These are phyloP conservation scores for Arthrobotrys sphaeroides DNA, from an alignment of 2,329 filamentous ascomycete species.

Conservation along the genomic window DNA sequence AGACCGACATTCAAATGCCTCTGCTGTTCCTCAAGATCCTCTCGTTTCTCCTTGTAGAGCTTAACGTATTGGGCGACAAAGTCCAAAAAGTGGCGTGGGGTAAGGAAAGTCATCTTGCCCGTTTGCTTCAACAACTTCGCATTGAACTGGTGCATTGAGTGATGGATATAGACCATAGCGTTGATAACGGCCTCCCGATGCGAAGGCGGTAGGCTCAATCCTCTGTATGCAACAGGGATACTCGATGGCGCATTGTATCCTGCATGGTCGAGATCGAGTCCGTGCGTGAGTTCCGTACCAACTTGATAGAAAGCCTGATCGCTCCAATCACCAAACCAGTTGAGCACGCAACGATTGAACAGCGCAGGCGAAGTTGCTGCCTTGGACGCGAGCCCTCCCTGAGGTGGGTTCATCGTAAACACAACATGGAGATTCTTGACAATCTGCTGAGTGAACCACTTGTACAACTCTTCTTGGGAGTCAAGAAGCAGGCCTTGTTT, in stretches of 20 bases:
- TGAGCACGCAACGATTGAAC: slow-evolving; percentile 99
- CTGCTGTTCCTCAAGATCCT: slow-evolving; percentile 98
- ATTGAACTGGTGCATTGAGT: slow-evolving; percentile 92
- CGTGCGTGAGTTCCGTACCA: slow-evolving; percentile 91
- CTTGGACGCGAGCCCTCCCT: slow-evolving; percentile 92
- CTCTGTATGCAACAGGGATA: slow-evolving; percentile 90
- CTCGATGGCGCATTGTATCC: slow-evolving; percentile 88
- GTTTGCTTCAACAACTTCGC: slow-evolving; percentile 87
- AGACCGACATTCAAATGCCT: slow-evolving; percentile 97
- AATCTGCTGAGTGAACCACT: slow-evolving; percentile 99
- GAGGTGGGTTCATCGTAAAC: slow-evolving; percentile 99
- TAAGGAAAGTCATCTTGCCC: slow-evolving; percentile 89
- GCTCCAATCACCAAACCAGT: slow-evolving; percentile 99
- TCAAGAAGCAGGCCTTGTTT: slow-evolving; percentile 93
- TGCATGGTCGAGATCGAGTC: slow-evolving; percentile 90
- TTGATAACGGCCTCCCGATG: slow-evolving; percentile 95
- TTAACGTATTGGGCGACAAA: slow-evolving; percentile 98
- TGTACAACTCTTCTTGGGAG: slow-evolving; percentile 99
- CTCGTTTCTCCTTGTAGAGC: slow-evolving; percentile 96
- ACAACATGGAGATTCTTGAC: slow-evolving; percentile 99
- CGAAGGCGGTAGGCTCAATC: slow-evolving; percentile 81
- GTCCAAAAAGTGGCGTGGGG: slow-evolving; percentile 94
- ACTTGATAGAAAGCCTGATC: slow-evolving; percentile 99
- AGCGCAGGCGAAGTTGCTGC: slow-evolving; percentile 96
- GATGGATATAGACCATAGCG: slow-evolving; percentile 98